phyloP scores from a whole-genome alignment of 148 eudicot species.

The Persicaria maculosa region DNA sequence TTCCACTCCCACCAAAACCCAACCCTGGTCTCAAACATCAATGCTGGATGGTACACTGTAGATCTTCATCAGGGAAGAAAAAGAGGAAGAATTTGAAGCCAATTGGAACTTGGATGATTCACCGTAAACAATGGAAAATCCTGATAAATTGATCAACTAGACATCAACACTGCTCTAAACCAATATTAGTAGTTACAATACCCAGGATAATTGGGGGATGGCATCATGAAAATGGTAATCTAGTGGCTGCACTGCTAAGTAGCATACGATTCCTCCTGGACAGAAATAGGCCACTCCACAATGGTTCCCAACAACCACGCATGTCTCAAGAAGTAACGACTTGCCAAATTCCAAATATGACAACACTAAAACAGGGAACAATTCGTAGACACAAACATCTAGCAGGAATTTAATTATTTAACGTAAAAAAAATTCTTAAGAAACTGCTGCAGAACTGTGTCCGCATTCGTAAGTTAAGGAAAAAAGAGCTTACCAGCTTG shows the following conservation, averaged over 20 bases:
- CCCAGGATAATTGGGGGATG: not conserved
- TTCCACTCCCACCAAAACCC: too few relatives aligned
- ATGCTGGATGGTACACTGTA: too few relatives aligned
- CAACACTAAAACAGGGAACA: too few relatives aligned
- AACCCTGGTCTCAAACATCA: too few relatives aligned
- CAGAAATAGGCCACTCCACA: not conserved
- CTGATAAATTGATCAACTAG: too few relatives aligned
- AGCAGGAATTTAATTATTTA: not conserved
- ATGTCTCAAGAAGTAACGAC: not conserved
- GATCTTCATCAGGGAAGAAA: too few relatives aligned
- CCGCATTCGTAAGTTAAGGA: not conserved
- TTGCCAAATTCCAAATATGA: not conserved
- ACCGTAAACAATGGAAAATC: too few relatives aligned
- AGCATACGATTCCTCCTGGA: not conserved
- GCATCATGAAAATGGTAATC: not conserved
- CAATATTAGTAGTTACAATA: not conserved
- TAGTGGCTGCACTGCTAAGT: not conserved
- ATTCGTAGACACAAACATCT: too few relatives aligned
- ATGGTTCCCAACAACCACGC: not conserved
- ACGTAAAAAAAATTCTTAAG: not conserved
- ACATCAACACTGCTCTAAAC: not conserved
- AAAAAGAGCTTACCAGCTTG: constrained; percentile 53
- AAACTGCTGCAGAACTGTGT: not conserved
- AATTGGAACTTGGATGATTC: too few relatives aligned
- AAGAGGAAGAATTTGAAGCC: too few relatives aligned